phyloP scores from a whole-genome alignment of 2,329 filamentous ascomycete genomes.

The Sporothrix humicola region DNA sequence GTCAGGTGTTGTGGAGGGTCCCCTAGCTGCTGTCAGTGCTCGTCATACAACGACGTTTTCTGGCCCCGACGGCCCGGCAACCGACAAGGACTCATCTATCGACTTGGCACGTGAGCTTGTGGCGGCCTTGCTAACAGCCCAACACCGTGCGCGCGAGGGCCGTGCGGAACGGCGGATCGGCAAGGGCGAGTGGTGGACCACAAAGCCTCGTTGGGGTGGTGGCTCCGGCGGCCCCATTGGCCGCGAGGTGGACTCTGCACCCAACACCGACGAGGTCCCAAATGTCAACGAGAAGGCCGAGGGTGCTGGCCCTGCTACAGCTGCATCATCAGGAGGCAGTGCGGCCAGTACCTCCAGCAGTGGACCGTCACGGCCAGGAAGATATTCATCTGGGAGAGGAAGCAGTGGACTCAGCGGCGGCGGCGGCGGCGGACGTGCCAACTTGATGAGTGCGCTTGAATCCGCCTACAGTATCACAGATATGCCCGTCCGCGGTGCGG shows the following conservation, averaged over 20 bases:
- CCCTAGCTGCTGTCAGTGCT: conserved; percentile 64
- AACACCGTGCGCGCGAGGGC: conserved; percentile 66
- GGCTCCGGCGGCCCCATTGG: conserved; percentile 67
- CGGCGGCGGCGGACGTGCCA: conserved; percentile 4
- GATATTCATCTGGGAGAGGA: neutral
- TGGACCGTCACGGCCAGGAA: neutral
- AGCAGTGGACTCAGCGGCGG: no score
- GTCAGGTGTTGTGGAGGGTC: conserved; percentile 65
- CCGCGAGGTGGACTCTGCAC: conserved; percentile 57
- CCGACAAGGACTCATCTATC: conserved; percentile 59
- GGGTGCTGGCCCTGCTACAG: conserved; percentile 33
- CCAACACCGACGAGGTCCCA: conserved; percentile 48
- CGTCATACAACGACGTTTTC: conserved; percentile 61
- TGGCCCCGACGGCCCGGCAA: conserved; percentile 30
- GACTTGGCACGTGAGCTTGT: conserved; percentile 67
- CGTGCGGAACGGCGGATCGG: conserved; percentile 62
- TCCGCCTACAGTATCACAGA: conserved; percentile 7
- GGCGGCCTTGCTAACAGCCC: conserved; percentile 65
- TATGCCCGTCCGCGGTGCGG: neutral
- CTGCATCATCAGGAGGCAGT: neutral
- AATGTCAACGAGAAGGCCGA: conserved; percentile 53
- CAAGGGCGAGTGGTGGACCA: conserved; percentile 66
- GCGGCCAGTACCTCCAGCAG: neutral
- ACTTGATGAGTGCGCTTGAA: conserved; percentile 18
- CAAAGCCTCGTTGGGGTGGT: conserved; percentile 66